These are phyloP conservation scores for Cyberlindnera subsufficiens DNA, from an alignment of 805 yeast genomes.

Conservation along the genomic window DNA sequence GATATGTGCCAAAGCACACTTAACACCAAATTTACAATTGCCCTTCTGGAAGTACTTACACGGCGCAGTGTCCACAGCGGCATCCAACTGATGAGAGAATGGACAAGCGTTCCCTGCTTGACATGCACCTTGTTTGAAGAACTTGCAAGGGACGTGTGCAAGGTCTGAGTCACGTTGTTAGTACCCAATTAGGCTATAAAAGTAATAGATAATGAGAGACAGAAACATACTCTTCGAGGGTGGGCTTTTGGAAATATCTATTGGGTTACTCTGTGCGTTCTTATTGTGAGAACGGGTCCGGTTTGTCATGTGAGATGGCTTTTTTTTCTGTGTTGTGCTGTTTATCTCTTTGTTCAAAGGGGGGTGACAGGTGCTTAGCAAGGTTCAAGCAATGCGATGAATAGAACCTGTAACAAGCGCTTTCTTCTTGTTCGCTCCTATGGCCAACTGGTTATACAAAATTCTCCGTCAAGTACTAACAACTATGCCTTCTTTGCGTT, in stretches of 20 bases:
- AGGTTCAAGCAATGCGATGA: no score
- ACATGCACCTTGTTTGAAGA: slow-evolving; percentile 86
- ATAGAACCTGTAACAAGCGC: no score
- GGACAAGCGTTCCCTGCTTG: slow-evolving; percentile 94
- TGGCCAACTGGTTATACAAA: no score
- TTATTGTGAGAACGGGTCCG: slow-evolving; percentile 8
- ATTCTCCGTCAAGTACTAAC: no score
- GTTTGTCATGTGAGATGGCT: neutral
- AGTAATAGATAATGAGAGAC: neutral
- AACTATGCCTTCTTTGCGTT: no score
- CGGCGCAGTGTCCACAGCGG: slow-evolving; percentile 46
- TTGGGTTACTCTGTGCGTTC: slow-evolving; percentile 6
- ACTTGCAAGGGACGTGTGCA: slow-evolving; percentile 95
- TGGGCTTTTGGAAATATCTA: slow-evolving; percentile 21
- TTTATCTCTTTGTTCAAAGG: neutral
- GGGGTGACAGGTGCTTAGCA: no score
- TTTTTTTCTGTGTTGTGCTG: neutral
- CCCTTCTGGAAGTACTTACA: slow-evolving; percentile 96
- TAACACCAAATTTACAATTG: slow-evolving; percentile 91
- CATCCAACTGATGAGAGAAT: slow-evolving; percentile 67
- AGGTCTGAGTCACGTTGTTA: slow-evolving; percentile 40
- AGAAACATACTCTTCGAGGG: slow-evolving; percentile 23
- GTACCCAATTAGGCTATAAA: neutral
- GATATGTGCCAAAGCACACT: slow-evolving; percentile 91
- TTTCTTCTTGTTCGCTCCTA: no score